Evolutionary conservation across 73 alveolate species (phyloP), one percentile per base, ranked within the genome.

Genomic region (Paramecium biaurelia): DNA sequence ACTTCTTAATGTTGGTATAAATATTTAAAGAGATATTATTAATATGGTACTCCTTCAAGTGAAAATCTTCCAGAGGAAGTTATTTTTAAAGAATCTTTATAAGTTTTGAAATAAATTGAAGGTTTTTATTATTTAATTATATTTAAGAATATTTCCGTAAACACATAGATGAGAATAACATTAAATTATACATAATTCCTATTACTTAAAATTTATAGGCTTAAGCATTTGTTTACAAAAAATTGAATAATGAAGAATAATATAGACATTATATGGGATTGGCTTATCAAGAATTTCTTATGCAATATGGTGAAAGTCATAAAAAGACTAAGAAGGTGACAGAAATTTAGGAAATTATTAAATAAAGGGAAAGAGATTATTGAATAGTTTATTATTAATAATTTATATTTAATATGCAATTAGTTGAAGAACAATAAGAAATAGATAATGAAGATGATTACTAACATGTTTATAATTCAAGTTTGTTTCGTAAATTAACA

Each of bases 1-100:
- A 89, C 94, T 10, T 76, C 94, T 7, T 74, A 68, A 89, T 58
- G 56, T n/a, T 89, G 94, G 94, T 89, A 89, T 70, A 89, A 89
- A 18, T 89, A 41, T 43, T 70, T 89, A 24, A 89, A 89, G 63
- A 63, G 37, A 43, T 89, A 70, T 89, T 89, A 38, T 82, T 24
- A 89, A 45, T 70, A 58, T 72, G 85, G 47, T 45, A 59, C 35
- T 57, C 49, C 92, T 9, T 70, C 53, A 21, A 38, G 56, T 14
- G 94, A 89, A 32, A 53, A 67, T 23, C 47, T 41, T 9, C 90
- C 90, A 24, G 90, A 79, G 7, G 90, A 79, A 1, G 74, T 79
- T 8, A 79, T 34, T 30, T 21, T 79, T 9, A 79, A 79, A 47
- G 90, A 79, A 11, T 68, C 90, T 4, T 79, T 47, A 10, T 15